A percentile compares a stretch with the other conserved stretches of the same genome.
phyloP scores from a whole-genome alignment of 192 early-diverging fungal genomes.

The Geosiphon pyriformis region DNA sequence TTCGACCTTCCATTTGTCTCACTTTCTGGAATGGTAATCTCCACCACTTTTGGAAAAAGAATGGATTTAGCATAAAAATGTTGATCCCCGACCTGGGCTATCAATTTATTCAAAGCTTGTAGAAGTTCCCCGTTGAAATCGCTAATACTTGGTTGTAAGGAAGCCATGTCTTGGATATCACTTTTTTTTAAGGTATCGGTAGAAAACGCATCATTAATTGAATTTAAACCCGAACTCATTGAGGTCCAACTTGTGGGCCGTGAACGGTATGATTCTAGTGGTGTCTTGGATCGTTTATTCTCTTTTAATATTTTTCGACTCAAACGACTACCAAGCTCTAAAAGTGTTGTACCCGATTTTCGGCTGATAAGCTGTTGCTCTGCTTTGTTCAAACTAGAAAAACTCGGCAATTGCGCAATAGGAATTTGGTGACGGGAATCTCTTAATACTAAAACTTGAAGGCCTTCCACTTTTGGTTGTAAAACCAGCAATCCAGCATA shows the following conservation, averaged over 20 bases:
- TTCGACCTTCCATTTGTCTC: not conserved
- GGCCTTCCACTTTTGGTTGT: not conserved
- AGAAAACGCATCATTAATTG: not conserved
- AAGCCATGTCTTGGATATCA: not conserved
- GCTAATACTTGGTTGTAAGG: not conserved
- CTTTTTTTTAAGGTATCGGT: not conserved
- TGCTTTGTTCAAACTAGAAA: not conserved
- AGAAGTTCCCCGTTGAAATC: not conserved
- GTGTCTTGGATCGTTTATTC: not conserved
- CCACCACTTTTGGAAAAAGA: not conserved
- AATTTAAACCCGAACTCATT: not conserved
- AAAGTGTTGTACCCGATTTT: not conserved
- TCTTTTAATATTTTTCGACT: not conserved
- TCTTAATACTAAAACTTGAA: slow-evolving; percentile 12
- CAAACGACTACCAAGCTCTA: not conserved
- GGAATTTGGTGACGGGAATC: slow-evolving; percentile 18
- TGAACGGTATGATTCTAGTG: not conserved
- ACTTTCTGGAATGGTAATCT: not conserved
- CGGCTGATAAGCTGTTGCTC: not conserved
- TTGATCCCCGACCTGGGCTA: not conserved
- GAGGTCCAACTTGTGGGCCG: not conserved
- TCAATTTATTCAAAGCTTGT: slow-evolving; percentile 11
- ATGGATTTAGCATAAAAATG: not conserved
- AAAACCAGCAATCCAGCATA: slow-evolving; percentile 7
- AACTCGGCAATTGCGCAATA: slow-evolving; percentile 1